These are phyloP conservation scores for Fusarium pseudonygamai DNA, from an alignment of 2,329 filamentous ascomycete genomes.

Conservation along the genomic window DNA sequence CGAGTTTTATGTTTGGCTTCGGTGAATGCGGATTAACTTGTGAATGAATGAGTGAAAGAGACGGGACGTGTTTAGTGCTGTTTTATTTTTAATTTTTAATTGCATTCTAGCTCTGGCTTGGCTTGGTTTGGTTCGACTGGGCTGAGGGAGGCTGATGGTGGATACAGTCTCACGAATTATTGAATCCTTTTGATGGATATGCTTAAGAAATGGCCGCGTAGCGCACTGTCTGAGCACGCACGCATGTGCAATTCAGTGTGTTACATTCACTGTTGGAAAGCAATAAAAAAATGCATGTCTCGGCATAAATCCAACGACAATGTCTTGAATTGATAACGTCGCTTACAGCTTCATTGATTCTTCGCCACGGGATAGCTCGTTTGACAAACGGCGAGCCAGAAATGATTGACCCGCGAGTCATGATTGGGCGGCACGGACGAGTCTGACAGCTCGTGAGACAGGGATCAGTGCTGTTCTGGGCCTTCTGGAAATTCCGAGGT, in stretches of 20 bases:
- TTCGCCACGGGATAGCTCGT: neutral
- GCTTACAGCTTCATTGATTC: neutral
- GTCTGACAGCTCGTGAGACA: slow-evolving; percentile 12
- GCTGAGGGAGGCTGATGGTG: slow-evolving; percentile 20
- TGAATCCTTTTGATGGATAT: slow-evolving; percentile 5
- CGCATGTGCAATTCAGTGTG: neutral
- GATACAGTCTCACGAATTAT: neutral
- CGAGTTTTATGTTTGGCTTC: slow-evolving; percentile 7
- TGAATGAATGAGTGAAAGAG: neutral
- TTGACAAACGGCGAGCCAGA: neutral
- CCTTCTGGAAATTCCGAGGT: slow-evolving; percentile 27
- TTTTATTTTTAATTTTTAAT: neutral
- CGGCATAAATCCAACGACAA: neutral
- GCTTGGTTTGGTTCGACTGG: neutral
- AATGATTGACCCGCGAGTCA: slow-evolving; percentile 1
- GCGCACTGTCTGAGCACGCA: neutral
- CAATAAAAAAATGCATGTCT: neutral
- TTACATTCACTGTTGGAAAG: neutral
- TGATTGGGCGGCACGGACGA: slow-evolving; percentile 1
- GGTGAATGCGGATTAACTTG: slow-evolving; percentile 12
- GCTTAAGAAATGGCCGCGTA: neutral
- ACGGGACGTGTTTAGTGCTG: neutral
- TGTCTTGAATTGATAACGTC: neutral
- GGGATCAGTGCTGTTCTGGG: slow-evolving; percentile 18
- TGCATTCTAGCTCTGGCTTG: neutral